Percentiles rank a stretch among this genome's conserved stretches.
Evolutionary conservation across 73 alveolate genomes (phyloP).

Genomic region (Paramecium octaurelia): DNA sequence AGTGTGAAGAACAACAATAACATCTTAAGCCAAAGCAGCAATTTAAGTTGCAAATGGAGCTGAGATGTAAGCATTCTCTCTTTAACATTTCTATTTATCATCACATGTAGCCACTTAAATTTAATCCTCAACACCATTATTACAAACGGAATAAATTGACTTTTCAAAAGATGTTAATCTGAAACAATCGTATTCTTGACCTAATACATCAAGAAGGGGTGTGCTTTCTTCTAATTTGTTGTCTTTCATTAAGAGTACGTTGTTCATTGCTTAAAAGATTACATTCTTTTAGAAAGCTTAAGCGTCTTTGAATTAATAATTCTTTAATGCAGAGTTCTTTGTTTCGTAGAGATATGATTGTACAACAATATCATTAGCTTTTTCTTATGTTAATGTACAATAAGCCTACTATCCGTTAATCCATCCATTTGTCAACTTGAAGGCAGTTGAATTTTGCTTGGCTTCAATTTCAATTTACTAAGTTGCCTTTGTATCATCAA

Average conservation of each 20-base stretch:
- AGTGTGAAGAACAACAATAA: not conserved
- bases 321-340: not conserved
- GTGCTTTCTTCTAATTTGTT: not conserved
- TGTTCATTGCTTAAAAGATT: not conserved
- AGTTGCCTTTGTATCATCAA: not conserved
- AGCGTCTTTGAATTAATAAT: not conserved
- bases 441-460: not conserved
- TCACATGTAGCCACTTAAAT: not conserved
- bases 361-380: not conserved
- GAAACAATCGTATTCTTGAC: not conserved
- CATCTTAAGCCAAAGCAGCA: not conserved
- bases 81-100: not conserved
- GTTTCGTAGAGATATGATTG: not conserved
- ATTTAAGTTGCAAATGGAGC: not conserved
- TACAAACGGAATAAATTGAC: not conserved
- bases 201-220: not conserved
- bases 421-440: not conserved
- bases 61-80: not conserved
- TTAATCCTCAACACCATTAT: conserved; percentile 8
- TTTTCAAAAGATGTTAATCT: not conserved
- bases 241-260: not conserved
- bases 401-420: not conserved
- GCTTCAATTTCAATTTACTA: not conserved
- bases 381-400: not conserved
- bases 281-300: not conserved